Evolutionary conservation across 2,329 filamentous ascomycete species (phyloP).

Genomic region (Albifimbria verrucaria): DNA sequence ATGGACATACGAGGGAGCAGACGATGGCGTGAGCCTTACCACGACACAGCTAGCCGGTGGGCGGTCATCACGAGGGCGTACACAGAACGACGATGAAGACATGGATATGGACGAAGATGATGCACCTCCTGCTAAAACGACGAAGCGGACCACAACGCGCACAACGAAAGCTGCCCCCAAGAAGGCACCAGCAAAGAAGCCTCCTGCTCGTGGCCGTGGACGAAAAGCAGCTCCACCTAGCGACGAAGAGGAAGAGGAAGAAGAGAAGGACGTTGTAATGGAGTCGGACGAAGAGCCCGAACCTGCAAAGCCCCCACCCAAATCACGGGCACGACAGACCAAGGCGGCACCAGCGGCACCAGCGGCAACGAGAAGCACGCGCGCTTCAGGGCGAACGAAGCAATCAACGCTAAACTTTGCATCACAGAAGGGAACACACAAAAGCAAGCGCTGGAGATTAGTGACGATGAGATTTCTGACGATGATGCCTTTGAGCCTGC

Average conservation of each 20-base stretch:
- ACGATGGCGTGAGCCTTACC: slow-evolving; percentile 11
- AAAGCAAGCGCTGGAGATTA: slow-evolving; percentile 53
- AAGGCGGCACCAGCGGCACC: slow-evolving; percentile 10
- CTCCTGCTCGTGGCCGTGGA: slow-evolving; percentile 38
- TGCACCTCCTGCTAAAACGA: slow-evolving; percentile 26
- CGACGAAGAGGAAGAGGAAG: slow-evolving; percentile 36
- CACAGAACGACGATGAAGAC: slow-evolving; percentile 16
- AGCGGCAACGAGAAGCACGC: slow-evolving; percentile 6
- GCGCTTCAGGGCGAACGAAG: slow-evolving; percentile 17
- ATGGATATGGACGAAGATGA: slow-evolving; percentile 43
- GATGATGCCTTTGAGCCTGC: slow-evolving; percentile 59
- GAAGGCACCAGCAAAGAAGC: slow-evolving; percentile 43
- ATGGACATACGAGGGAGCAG: slow-evolving; percentile 30
- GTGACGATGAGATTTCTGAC: slow-evolving; percentile 63
- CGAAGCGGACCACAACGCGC: slow-evolving; percentile 22
- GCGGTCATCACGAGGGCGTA: slow-evolving; percentile 13
- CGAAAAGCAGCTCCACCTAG: slow-evolving; percentile 23
- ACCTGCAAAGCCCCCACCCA: slow-evolving; percentile 30
- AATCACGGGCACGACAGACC: slow-evolving; percentile 17
- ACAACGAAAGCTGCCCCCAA: slow-evolving; percentile 34
- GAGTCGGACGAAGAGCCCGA: slow-evolving; percentile 48
- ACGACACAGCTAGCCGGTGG: slow-evolving; percentile 9
- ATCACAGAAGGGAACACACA: slow-evolving; percentile 39
- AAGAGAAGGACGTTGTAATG: slow-evolving; percentile 51
- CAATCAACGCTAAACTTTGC: slow-evolving; percentile 34